Evolutionary conservation across 2,329 filamentous ascomycete species (phyloP).

Genomic region (Ceratocystiopsis brevicomis): DNA sequence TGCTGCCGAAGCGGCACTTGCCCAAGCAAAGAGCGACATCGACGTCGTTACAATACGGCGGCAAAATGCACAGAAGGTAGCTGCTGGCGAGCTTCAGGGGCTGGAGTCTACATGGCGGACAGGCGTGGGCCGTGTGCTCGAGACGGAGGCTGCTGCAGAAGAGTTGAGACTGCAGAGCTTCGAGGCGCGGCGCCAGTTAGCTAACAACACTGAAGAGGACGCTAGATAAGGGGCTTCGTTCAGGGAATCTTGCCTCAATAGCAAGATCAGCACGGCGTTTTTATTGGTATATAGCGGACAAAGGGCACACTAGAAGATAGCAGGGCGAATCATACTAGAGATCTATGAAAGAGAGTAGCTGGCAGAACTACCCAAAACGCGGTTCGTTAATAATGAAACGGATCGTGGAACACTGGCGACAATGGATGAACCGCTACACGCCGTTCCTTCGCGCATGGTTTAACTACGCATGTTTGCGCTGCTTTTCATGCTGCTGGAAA

Average conservation of each 20-base stretch:
- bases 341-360: no score
- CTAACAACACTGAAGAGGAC: not conserved
- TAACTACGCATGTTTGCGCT: no score
- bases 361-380: no score
- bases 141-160: constrained; percentile 74
- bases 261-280: not conserved
- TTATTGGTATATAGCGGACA: no score
- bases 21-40: constrained; percentile 44
- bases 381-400: no score
- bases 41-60: constrained; percentile 56
- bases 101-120: constrained; percentile 59
- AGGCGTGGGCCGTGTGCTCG: constrained; percentile 60
- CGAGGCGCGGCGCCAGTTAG: constrained; percentile 33
- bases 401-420: no score
- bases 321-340: no score
- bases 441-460: no score
- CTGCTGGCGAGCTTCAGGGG: constrained; percentile 50
- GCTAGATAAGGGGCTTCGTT: no score
- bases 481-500: no score
- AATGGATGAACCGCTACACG: no score
- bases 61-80: constrained; percentile 49
- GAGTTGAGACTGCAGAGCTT: constrained; percentile 47
- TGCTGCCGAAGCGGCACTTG: constrained; percentile 55
- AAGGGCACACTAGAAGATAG: no score
- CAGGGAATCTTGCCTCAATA: not conserved